A percentile compares a stretch with the other conserved stretches of the same genome.
Conservation (phyloP, 2,329 filamentous ascomycete genomes). For the Fusarium gaditjirri region DNA sequence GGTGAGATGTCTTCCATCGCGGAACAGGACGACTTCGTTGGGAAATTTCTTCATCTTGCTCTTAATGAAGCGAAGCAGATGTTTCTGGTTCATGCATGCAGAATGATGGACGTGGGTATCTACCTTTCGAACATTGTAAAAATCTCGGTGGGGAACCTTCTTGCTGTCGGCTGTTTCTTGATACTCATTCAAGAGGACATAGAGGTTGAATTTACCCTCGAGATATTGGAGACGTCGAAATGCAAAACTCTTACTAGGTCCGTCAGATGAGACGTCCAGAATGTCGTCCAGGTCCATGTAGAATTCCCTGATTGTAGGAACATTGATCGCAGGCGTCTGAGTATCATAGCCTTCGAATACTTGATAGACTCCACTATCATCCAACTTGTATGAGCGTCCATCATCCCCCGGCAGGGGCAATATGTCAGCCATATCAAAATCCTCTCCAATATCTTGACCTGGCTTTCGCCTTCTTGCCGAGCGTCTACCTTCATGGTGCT, state of each 20-base stretch:
- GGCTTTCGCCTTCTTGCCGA: slow-evolving; percentile 78
- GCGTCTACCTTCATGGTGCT: slow-evolving; percentile 52
- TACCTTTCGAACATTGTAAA: slow-evolving; percentile 98
- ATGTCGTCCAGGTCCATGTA: slow-evolving; percentile 94
- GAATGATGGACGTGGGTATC: slow-evolving; percentile 99
- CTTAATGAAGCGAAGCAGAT: slow-evolving; percentile 97
- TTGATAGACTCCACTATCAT: slow-evolving; percentile 89
- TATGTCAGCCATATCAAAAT: slow-evolving; percentile 85
- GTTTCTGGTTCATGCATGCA: slow-evolving; percentile 99
- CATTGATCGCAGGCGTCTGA: slow-evolving; percentile 76
- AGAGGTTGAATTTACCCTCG: slow-evolving; percentile 97
- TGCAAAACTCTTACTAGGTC: slow-evolving; percentile 95
- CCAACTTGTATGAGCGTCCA: slow-evolving; percentile 80
- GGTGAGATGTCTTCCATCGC: slow-evolving; percentile 92
- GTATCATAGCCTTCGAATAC: slow-evolving; percentile 79
- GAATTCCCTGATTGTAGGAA: slow-evolving; percentile 94
- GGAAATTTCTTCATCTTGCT: slow-evolving; percentile 99
- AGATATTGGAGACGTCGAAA: slow-evolving; percentile 94
- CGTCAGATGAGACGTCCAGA: slow-evolving; percentile 89
- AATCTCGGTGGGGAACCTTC: slow-evolving; percentile 95
- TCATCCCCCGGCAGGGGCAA: slow-evolving; percentile 77
- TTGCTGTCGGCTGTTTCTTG: slow-evolving; percentile 98
- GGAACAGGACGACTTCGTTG: slow-evolving; percentile 90
- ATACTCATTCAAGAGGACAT: slow-evolving; percentile 93
- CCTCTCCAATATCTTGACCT: slow-evolving; percentile 89